Evolutionary conservation across 148 eudicot species (phyloP), one percentile per base, ranked within the genome.

Genomic region (Amaranthus palmeri): DNA sequence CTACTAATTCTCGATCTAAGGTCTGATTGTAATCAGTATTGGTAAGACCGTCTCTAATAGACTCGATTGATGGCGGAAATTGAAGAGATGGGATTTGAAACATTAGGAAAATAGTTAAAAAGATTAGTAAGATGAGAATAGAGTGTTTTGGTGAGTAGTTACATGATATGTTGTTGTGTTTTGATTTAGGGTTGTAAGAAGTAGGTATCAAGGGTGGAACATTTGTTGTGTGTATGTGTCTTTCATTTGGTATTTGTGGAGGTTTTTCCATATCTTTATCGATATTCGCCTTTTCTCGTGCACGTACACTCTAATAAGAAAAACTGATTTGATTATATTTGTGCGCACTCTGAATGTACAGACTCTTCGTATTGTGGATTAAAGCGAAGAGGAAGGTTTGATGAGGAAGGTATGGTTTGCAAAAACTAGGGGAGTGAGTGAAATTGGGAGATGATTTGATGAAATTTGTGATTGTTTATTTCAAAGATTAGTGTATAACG

Each of bases 101-200:
- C 71, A 87, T 49, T 65, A 86, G 7, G 70, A 87, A 85, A 50
- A 87, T 63, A 17, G 72, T 14, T 57, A 73, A 70, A 17, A 76
- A 74, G 0, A 63, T 54, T 46, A 71, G 61, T 12, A 83, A 49
- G 61, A 86, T 68, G 78, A 69, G 46, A 36, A 84, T 40, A 2
- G 83, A 86, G 66, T 83, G 75, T 56, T 82, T 79, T 41, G 84
- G 80, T 7, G 91, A 71, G 76, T 70, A 79, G 58, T 60, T 73
- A 36, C 71, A 77, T 7, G 59, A 15, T 4, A 56, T 8, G 58
- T 50, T 69, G 5, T 69, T 78, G 65, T 36, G 59, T 42, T 76
- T 77, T 74, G 61, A 47, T 54, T 79, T 83, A 54, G 79, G 77
- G 70, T 61, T 40, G 72, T 77, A 59, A 4, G 71, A 45, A 15